Evolutionary conservation across 768 basidiomycete species (phyloP).

Genomic region (Tricholoma saponaceum): DNA sequence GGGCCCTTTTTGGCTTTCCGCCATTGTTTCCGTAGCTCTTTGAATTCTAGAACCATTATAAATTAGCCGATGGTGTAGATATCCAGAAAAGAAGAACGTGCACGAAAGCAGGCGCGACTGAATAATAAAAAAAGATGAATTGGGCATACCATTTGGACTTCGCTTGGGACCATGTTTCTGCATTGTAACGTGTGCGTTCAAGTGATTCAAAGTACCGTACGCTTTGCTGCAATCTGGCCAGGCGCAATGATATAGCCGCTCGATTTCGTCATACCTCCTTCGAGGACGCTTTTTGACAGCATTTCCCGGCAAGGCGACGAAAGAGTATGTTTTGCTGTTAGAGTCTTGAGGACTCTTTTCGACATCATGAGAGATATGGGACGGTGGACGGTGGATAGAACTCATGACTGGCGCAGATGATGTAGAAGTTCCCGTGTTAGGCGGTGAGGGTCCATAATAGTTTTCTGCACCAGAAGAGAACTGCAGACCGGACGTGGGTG

Average conservation of each 20-base stretch:
- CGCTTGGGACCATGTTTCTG: conserved; percentile 93
- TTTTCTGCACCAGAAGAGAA: conserved; percentile 46
- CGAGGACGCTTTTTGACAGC: conserved; percentile 81
- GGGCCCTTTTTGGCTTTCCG: conserved; percentile 87
- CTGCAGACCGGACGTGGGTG: conserved; percentile 32
- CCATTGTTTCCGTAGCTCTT: conserved; percentile 96
- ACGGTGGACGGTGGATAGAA: conserved; percentile 26
- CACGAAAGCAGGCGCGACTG: conserved; percentile 7
- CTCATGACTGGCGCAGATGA: conserved; percentile 36
- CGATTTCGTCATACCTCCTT: conserved; percentile 90
- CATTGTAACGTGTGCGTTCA: conserved; percentile 98
- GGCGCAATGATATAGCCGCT: conserved; percentile 86
- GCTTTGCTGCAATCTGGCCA: conserved; percentile 76
- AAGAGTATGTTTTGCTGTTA: conserved; percentile 73
- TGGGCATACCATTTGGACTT: conserved; percentile 75
- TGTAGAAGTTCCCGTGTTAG: conserved; percentile 57
- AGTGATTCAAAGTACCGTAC: conserved; percentile 93
- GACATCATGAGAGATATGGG: conserved; percentile 16
- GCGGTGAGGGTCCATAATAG: conserved; percentile 58
- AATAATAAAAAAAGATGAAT: background rate
- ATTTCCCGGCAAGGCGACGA: conserved; percentile 78
- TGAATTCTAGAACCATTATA: conserved; percentile 69
- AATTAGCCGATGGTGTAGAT: conserved; percentile 13
- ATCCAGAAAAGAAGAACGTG: conserved; percentile 5
- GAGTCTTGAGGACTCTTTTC: conserved; percentile 27